Evolutionary conservation across 2,329 filamentous ascomycete genomes (phyloP).

Genomic region (Diaporthe nobilis): DNA sequence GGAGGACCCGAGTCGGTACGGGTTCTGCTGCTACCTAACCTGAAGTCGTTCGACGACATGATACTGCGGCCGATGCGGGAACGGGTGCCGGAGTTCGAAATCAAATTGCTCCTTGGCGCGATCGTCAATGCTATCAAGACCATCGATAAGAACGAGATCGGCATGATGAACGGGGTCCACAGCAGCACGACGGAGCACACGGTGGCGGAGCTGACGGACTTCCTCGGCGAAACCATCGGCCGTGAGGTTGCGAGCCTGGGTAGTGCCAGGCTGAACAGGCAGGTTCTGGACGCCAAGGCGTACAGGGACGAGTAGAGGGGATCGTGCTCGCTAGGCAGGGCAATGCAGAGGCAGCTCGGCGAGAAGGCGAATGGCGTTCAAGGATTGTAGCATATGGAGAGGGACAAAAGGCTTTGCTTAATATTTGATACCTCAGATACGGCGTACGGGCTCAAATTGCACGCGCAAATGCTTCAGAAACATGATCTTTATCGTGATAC

Average conservation of each 20-base stretch:
- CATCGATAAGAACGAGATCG: constrained; percentile 54
- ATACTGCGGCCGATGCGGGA: constrained; percentile 69
- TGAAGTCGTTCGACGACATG: constrained; percentile 66
- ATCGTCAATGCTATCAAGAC: constrained; percentile 67
- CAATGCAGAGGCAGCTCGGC: constrained; percentile 48
- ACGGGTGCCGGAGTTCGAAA: constrained; percentile 60
- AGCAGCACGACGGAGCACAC: constrained; percentile 56
- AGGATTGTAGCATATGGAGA: constrained; percentile 39
- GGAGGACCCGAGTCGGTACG: constrained; percentile 76
- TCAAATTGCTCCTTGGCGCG: constrained; percentile 69
- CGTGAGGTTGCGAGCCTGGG: constrained; percentile 60
- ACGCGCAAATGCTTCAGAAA: constrained; percentile 21
- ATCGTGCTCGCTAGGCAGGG: constrained; percentile 9
- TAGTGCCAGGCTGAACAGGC: constrained; percentile 63
- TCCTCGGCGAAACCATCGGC: constrained; percentile 69
- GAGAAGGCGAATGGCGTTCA: constrained; percentile 34
- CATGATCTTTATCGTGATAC: neutral
- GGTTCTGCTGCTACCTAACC: constrained; percentile 68
- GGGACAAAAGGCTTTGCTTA: constrained; percentile 28
- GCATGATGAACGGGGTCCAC: constrained; percentile 57
- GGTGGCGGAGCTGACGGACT: constrained; percentile 63
- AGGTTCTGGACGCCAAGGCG: constrained; percentile 67
- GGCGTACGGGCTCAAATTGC: constrained; percentile 45
- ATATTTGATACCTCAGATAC: constrained; percentile 37
- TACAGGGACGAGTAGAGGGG: constrained; percentile 59